Evolutionary conservation across 2,329 filamentous ascomycete species (phyloP).

Genomic region (Dothidotthia symphoricarpi): DNA sequence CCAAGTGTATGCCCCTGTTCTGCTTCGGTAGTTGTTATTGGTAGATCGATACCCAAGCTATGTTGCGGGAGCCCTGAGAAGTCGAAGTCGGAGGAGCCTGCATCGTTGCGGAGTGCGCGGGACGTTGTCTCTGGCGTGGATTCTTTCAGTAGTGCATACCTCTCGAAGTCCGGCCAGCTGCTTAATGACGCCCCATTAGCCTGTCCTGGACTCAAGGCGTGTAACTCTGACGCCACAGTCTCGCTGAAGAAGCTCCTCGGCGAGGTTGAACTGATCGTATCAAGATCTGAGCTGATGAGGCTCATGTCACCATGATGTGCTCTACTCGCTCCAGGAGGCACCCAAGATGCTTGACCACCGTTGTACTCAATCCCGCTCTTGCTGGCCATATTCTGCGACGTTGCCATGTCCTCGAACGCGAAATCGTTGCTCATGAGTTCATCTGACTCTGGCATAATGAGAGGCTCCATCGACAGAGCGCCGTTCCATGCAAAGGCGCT

Average conservation of each 20-base stretch:
- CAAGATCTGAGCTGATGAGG: constrained; percentile 8
- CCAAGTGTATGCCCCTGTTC: too few relatives aligned
- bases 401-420: constrained; percentile 5
- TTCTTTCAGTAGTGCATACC: neutral
- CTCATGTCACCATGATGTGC: constrained; percentile 1
- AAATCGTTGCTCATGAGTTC: constrained; percentile 7
- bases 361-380: constrained; percentile 7
- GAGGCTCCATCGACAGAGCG: constrained; percentile 6
- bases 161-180: constrained; percentile 5
- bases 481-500: constrained; percentile 4
- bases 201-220: constrained; percentile 10
- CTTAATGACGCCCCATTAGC: constrained; percentile 5
- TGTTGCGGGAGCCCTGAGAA: constrained; percentile 1
- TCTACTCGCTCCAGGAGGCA: neutral
- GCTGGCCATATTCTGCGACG: constrained; percentile 1
- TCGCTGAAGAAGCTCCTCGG: constrained; percentile 24
- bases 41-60: neutral
- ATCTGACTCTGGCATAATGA: constrained; percentile 7
- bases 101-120: neutral
- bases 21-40: too few relatives aligned
- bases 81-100: neutral
- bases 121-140: constrained; percentile 2
- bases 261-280: constrained; percentile 15
- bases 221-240: constrained; percentile 1
- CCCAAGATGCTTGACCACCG: constrained; percentile 1